A percentile compares a stretch with the other conserved stretches of the same genome.
Evolutionary conservation across 352 stramenopile species (phyloP).

Genomic region (Globisporangium radiosum): DNA sequence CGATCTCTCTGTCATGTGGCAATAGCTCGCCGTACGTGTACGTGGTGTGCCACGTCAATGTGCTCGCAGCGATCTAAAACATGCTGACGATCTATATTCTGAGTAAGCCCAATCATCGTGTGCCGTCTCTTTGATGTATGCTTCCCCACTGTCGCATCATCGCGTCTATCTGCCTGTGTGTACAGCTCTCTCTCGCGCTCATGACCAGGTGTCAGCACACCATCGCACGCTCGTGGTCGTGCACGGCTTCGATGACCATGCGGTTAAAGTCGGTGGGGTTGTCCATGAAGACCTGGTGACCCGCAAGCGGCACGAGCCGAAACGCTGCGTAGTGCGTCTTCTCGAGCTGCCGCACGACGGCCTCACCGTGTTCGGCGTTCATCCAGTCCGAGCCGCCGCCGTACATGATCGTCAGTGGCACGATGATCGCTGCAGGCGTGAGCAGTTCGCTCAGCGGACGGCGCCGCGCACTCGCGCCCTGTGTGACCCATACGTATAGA

Average conservation of each 20-base stretch:
- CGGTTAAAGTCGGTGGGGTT: slow-evolving; percentile 72
- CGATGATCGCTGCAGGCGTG: slow-evolving; percentile 35
- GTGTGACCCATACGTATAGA: slow-evolving; percentile 8
- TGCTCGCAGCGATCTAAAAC: too few relatives aligned
- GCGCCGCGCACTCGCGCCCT: slow-evolving; percentile 39
- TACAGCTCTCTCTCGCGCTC: neutral
- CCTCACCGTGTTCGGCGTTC: slow-evolving; percentile 53
- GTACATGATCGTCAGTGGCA: slow-evolving; percentile 80
- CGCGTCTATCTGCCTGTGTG: neutral
- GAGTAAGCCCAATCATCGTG: too few relatives aligned
- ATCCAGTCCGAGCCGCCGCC: slow-evolving; percentile 77
- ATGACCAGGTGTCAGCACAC: neutral
- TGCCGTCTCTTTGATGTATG: too few relatives aligned
- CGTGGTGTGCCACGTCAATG: neutral
- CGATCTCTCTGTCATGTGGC: neutral
- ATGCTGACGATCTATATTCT: too few relatives aligned
- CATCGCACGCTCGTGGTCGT: slow-evolving; percentile 39
- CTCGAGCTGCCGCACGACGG: slow-evolving; percentile 50
- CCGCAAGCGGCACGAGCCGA: slow-evolving; percentile 52
- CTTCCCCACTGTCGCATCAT: too few relatives aligned
- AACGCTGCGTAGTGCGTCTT: slow-evolving; percentile 62
- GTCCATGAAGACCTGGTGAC: slow-evolving; percentile 86
- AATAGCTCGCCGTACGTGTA: neutral
- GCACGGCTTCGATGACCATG: slow-evolving; percentile 60
- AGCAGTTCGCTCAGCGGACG: slow-evolving; percentile 51